Base-by-base conservation (phyloP, 768 basidiomycete genomes). In the Tricholoma hemisulphureum region DNA sequence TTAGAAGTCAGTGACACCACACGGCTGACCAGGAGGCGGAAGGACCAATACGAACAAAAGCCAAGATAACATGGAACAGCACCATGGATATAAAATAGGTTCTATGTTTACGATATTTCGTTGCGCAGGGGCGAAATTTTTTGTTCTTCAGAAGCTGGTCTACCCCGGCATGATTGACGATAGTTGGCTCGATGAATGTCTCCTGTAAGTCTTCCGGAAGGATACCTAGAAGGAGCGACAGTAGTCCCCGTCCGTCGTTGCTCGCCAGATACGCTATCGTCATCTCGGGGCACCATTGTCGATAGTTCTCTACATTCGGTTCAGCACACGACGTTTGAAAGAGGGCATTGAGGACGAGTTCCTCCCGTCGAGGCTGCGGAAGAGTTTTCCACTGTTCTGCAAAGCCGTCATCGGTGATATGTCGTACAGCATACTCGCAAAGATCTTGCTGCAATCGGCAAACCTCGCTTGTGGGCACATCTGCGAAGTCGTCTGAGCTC, bases 271-370 rank as follows among this genome's bases (percentile, higher is more conserved):
- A 26, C 6, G 50, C 32, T 26, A 65, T 35, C 3, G 61, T 60
- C 51, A 68, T 63, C 21, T 68, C 65, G 6, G 65, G 65, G 26
- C 59, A 68, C 65, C 63, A 59, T 34, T 37, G 51, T 45, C 67
- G 58, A 18, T 58, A 43, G 8, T 34, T 34, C 32, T 67, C 65
- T 53, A 64, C 60, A 21, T 63, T 60, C 1, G 58, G 60, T 6
- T 49, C 55, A 1, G 51, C 58, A 18, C 31, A 59, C 32, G 58
- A 64, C 1, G 57, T 46, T 16, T 57, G 51, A 24, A 56, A 65
- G 4, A 68, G 43, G 5, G 63, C 65, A 24, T 66, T 57, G 14
- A 66, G 53, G 20, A 63, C 51, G 31, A 58, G 34, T 32, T 55
- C 48, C 39, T 58, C 53, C 34, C 56, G 21, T 11, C 28, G 28